Evolutionary conservation across 805 yeast species (phyloP), one percentile per base, ranked within the genome.

Genomic region (Lachancea fermentati): DNA sequence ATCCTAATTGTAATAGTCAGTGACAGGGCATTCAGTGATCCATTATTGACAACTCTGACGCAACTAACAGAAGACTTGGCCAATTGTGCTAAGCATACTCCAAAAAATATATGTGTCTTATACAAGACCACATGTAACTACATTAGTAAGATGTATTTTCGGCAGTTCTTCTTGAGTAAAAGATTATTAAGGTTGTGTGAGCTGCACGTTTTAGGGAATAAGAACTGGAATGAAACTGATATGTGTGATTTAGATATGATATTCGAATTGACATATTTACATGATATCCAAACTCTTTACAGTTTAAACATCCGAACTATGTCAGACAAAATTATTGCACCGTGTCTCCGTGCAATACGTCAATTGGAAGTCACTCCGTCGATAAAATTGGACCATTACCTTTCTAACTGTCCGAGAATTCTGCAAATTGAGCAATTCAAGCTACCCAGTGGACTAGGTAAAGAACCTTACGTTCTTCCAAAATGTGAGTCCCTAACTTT

Each of bases 81-180:
- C 5, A 9, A 9, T 17, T 22, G 33, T 22, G 24, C 33, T 15
- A 12, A 14, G 2, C 18, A 17, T 7, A 18, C 18, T 11, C 30
- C 12, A 6, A 37, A 54, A 6, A 51, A 46, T 25, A 34, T 58
- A 7, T 52, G 51, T 37, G 36, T 57, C 8, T 37, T 58, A 6
- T 58, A 53, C 39, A 42, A 50, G 28, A 56, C 54, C 13, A 36
- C 38, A 1, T 32, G 34, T 12, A 56, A 58, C 41, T 57, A 46
- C 32, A 33, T 58, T 19, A 55, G 60, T 37, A 51, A 52, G 35
- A 31, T 58, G 30, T 57, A 58, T 39, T 57, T 58, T 22, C 48
- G 52, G 4, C 55, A 50, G 33, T 42, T 58, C 22, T 32, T 41
- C 13, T 32, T 39, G 22, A 37, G 37, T 9, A 30, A 24, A 7